Percentiles rank a stretch among this genome's conserved stretches.
Conservation (phyloP, 2,329 filamentous ascomycete genomes). For the Bipolaris victoriae region DNA sequence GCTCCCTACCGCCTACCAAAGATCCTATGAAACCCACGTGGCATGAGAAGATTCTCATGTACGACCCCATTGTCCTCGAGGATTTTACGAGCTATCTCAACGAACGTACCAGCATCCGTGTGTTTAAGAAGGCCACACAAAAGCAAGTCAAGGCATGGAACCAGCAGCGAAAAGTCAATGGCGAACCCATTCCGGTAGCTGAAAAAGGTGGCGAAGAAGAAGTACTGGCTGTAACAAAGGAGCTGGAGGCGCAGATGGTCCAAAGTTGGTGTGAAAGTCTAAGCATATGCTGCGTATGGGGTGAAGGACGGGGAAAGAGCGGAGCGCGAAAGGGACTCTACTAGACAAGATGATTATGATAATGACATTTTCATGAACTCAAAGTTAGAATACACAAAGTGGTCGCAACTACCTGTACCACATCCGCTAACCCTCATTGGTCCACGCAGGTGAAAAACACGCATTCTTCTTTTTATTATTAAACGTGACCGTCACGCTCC, state of each 20-base stretch:
- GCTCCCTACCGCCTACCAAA: conserved; percentile 48
- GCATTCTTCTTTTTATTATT: conserved; percentile 7
- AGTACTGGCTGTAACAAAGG: conserved; percentile 35
- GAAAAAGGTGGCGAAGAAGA: conserved; percentile 9
- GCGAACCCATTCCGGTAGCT: conserved; percentile 18
- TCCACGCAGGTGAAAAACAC: conserved; percentile 14
- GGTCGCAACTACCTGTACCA: no score
- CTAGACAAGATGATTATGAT: conserved; percentile 10
- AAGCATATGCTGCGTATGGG: conserved; percentile 84
- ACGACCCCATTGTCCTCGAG: conserved; percentile 87
- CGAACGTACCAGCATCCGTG: conserved; percentile 28
- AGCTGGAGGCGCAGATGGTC: conserved; percentile 61
- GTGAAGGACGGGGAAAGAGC: conserved; percentile 52
- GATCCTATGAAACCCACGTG: conserved; percentile 65
- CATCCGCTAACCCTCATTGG: not conserved
- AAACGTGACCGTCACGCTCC: conserved; percentile 4
- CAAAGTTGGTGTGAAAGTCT: conserved; percentile 90
- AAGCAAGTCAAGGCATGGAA: conserved; percentile 41
- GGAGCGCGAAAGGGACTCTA: conserved; percentile 30
- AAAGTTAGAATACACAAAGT: not conserved
- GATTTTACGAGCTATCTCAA: conserved; percentile 87
- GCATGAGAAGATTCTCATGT: conserved; percentile 93
- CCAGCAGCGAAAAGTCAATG: conserved; percentile 22
- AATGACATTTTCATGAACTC: not conserved
- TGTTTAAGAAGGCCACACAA: conserved; percentile 37